phyloP scores from a whole-genome alignment of 2,329 filamentous ascomycete genomes.

The Alternaria brassicicola region DNA sequence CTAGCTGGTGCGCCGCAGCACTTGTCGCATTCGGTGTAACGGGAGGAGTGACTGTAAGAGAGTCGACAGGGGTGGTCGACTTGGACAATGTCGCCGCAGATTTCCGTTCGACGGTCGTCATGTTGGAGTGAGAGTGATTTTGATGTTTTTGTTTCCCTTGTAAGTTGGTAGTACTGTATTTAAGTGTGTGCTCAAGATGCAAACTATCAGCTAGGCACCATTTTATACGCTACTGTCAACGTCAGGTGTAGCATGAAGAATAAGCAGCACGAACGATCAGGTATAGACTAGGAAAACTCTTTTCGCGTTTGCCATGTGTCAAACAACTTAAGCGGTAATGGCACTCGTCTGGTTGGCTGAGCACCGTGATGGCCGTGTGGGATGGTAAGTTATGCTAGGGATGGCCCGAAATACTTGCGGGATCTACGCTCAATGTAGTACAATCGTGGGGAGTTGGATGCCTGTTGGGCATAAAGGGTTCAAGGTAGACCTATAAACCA shows the following conservation, averaged over 20 bases:
- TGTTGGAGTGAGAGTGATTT: neutral
- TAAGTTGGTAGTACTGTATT: neutral
- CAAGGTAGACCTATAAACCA: neutral
- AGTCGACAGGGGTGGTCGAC: neutral
- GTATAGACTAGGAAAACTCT: slow-evolving; percentile 13
- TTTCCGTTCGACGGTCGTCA: neutral
- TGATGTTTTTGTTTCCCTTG: neutral
- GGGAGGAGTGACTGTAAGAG: slow-evolving; percentile 24
- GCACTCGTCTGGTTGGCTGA: slow-evolving; percentile 27
- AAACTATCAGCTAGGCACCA: neutral
- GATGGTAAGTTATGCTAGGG: slow-evolving; percentile 9
- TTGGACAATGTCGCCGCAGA: neutral
- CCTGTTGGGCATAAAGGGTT: neutral
- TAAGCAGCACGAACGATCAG: neutral
- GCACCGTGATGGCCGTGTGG: slow-evolving; percentile 34
- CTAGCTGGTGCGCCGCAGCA: slow-evolving; percentile 25
- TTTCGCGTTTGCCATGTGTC: slow-evolving; percentile 5
- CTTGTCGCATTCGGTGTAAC: slow-evolving; percentile 28
- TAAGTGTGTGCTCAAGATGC: neutral
- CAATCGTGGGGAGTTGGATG: neutral
- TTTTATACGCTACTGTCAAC: slow-evolving; percentile 1
- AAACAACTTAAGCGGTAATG: slow-evolving; percentile 15
- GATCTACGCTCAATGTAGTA: slow-evolving; percentile 8
- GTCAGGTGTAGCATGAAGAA: neutral
- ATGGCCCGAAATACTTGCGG: slow-evolving; percentile 1